Evolutionary conservation across 257 asterid genomes (phyloP), one percentile per base, ranked within the genome.

Genomic region (Ophiorrhiza pumila): DNA sequence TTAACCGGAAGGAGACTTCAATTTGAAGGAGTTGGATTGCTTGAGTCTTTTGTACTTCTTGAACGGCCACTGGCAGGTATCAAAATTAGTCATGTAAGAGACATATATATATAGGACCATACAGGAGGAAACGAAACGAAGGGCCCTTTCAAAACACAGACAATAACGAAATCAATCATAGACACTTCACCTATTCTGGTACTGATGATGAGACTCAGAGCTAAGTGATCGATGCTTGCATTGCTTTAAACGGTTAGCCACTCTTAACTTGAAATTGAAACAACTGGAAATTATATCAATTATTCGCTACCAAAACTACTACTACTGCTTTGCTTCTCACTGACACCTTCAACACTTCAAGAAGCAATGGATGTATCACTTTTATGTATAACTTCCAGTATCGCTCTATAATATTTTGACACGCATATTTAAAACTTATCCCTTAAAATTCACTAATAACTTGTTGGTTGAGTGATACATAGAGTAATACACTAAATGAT

Each of bases 211-310:
- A n/a, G n/a, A n/a, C n/a, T n/a, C n/a, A n/a, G n/a, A n/a, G n/a
- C n/a, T n/a, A n/a, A 53, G 60, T n/a, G 50, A 50, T 10, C 20
- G 2, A 4, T 50, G 29, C 52, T 52, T 3, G 79, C 22, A 35
- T 87, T 75, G 87, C 80, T 81, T 77, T 84, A 66, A 17, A 69
- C 73, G 59, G 69, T 62, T 37, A 5, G 31, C 45, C 77, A 53
- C 23, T 13, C 72, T 53, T 69, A 41, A 49, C 84, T 80, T 76
- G 74, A 56, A 76, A 53, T 52, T 35, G 56, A 80, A 68, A 76
- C 73, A 58, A 75, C 66, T 15, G 42, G 53, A 14, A 57, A 49
- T n/a, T n/a, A n/a, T n/a, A n/a, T n/a, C 55, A 34, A 55, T 37
- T 59, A 61, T 2, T 13, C 58, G 7, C 61, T 57, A 55, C 32